Conservation (phyloP, 352 stramenopile genomes). For the Phytopythium sindhum region DNA sequence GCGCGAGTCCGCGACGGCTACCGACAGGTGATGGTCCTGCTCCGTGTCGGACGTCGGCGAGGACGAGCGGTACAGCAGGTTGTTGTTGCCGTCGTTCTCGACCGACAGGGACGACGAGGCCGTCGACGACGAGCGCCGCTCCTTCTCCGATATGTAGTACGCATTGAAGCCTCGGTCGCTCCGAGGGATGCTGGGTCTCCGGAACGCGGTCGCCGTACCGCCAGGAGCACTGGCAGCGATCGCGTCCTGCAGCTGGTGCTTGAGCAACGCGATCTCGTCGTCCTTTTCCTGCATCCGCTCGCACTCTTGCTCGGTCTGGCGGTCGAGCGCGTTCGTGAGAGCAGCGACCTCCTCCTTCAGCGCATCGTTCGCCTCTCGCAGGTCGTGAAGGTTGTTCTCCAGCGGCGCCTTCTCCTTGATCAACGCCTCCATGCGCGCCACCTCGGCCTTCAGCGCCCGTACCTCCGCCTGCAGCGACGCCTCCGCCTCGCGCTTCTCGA, state of each 20-base stretch:
- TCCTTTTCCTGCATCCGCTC: slow-evolving; percentile 54
- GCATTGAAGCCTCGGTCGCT: slow-evolving; percentile 15
- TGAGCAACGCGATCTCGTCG: slow-evolving; percentile 42
- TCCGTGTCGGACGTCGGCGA: slow-evolving; percentile 24
- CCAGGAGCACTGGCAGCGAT: slow-evolving; percentile 19
- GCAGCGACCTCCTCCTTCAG: slow-evolving; percentile 24
- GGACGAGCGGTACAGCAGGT: slow-evolving; percentile 11
- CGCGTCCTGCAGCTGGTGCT: slow-evolving; percentile 43
- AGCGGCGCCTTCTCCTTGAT: slow-evolving; percentile 24
- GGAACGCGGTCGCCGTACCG: slow-evolving; percentile 1
- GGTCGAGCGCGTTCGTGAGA: slow-evolving; percentile 34
- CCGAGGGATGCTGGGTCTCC: slow-evolving; percentile 18
- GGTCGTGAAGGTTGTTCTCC: slow-evolving; percentile 32
- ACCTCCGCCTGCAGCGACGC: slow-evolving; percentile 25
- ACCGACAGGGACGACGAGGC: slow-evolving; percentile 34
- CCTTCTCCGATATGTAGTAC: slow-evolving; percentile 26
- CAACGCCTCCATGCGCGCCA: slow-evolving; percentile 25
- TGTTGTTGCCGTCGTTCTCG: slow-evolving; percentile 31
- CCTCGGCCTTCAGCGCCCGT: slow-evolving; percentile 27
- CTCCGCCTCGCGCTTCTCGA: slow-evolving; percentile 25
- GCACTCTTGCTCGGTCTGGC: slow-evolving; percentile 32
- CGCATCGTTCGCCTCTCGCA: slow-evolving; percentile 26
- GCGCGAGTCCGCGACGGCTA: slow-evolving; percentile 38
- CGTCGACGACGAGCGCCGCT: slow-evolving; percentile 31
- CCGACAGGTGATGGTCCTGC: slow-evolving; percentile 32